Evolutionary conservation across 768 basidiomycete species (phyloP), one percentile per base, ranked within the genome.

Genomic region (Xanthoconium stramineum): DNA sequence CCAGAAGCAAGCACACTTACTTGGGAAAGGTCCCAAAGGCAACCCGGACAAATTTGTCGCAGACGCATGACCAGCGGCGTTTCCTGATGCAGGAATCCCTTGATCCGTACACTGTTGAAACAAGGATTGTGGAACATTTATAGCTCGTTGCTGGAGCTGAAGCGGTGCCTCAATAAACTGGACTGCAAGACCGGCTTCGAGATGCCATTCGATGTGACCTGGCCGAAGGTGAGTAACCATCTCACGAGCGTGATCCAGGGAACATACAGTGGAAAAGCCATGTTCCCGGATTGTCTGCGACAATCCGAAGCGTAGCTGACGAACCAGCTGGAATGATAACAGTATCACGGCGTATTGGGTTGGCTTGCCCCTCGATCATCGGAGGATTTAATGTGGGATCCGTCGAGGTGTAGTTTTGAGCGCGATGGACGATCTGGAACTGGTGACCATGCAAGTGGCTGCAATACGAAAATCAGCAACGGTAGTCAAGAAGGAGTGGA

Each of bases 381-480:
- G 89, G 86, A 14, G 92, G 94, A 73, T 96, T 96, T 45, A 94
- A 76, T 2, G 74, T 64, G 1, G 89, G 81, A 71, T 98, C 90
- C 63, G 80, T 73, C 1, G 88, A 87, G 0, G 83, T 83, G 62
- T 85, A 92, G 67, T 95, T 81, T 52, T 77, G 61, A 3, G 84
- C 80, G 52, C 88, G 85, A 54, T 83, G 78, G 20, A 96, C 85
- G 58, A 98, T 80, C 75, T 89, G 87, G 75, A 86, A 81, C 64
- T 87, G 86, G 76, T 96, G 91, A 0, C 94, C 94, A 71, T 96
- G 94, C 52, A 95, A 70, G 70, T 97, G 94, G 83, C 93, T 94
- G 50, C 58, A 40, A 40, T 15, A n/a, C 2, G 24, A 24, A 24
- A 3, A 56, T 62, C 36, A 45, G 35, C 47, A 53, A 35, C 24